Evolutionary conservation across 139 green algal genomes (phyloP), one percentile per base, ranked within the genome.

Genomic region (Pseudopediastrum boryanum): DNA sequence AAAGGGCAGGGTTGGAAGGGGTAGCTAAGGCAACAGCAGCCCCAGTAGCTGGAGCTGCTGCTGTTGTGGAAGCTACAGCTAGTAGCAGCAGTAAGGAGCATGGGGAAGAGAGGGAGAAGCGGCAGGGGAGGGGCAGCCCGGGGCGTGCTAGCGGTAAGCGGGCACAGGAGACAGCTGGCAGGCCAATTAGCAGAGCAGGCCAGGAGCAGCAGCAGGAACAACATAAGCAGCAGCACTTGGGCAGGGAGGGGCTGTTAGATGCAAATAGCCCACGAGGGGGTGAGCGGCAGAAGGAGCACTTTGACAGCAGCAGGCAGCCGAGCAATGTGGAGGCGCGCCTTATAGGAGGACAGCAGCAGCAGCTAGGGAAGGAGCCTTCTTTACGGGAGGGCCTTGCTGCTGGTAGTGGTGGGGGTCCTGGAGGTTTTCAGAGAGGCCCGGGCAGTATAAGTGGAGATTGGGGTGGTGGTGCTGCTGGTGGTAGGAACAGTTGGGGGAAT

Each of bases 131-230:
- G 46, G 13, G 46, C 13, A 8, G 43, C 4, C 2, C 44, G 29
- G 62, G 27, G 29, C n/a, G 43, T 46, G 25, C 61, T 69, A 19
- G 10, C 44, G 27, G 4, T 23, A 13, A 69, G 61, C 61, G 44
- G 61, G 35, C 42, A 21, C 25, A 43, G 61, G 35, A 13, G n/a
- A 16, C n/a, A 9, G 36, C 38, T 19, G n/a, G 36, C 62, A 71
- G 13, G 46, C 13, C 46, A 12, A 16, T 16, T 12, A 56, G 12
- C 13, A 12, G 46, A 12, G 46, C 46, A 16, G 12, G 62, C 62
- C 64, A 72, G 64, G 36, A 48, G 33, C 64, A 72, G 64, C 64
- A 72, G 64, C 64, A 54, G 46, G 46, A 16, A 56, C 13, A 12
- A 56, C 13, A 16, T n/a, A n/a, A 16, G 46, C 46, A 16, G 46